Evolutionary conservation across 1,284 basidiomycete genomes (phyloP).

Genomic region (Fomitopsis pinicola): DNA sequence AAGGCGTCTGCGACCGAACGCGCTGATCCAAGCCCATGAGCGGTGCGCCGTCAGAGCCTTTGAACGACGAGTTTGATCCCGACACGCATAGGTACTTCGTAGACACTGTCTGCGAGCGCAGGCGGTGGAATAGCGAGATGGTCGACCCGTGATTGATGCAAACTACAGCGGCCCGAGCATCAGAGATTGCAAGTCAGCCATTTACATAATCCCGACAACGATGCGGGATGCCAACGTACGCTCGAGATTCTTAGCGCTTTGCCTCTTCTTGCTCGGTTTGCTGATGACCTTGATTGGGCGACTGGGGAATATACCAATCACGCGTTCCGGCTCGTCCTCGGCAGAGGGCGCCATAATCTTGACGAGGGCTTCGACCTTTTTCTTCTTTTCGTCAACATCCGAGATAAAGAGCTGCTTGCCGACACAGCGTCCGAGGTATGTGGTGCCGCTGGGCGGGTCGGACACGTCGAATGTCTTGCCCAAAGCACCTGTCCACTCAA

Average conservation of each 20-base stretch:
- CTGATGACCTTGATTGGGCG: slow-evolving; percentile 96
- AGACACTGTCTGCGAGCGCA: slow-evolving; percentile 90
- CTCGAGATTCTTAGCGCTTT: slow-evolving; percentile 90
- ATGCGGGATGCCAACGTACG: slow-evolving; percentile 48
- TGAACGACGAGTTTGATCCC: slow-evolving; percentile 84
- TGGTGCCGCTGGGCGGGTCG: slow-evolving; percentile 75
- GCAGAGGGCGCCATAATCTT: slow-evolving; percentile 82
- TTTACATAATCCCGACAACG: slow-evolving; percentile 12
- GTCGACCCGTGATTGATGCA: slow-evolving; percentile 96
- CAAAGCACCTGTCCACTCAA: slow-evolving; percentile 81
- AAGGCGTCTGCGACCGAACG: slow-evolving; percentile 67
- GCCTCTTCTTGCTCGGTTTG: slow-evolving; percentile 95
- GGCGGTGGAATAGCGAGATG: slow-evolving; percentile 91
- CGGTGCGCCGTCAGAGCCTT: slow-evolving; percentile 84
- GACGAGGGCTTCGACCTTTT: slow-evolving; percentile 87
- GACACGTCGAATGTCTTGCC: slow-evolving; percentile 81
- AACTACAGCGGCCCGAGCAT: slow-evolving; percentile 42
- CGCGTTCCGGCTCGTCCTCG: slow-evolving; percentile 72
- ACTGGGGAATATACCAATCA: slow-evolving; percentile 85
- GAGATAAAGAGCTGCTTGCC: slow-evolving; percentile 90
- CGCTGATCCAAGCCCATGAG: slow-evolving; percentile 79
- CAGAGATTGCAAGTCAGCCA: slow-evolving; percentile 4
- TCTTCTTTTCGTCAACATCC: slow-evolving; percentile 87
- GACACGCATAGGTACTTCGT: slow-evolving; percentile 96
- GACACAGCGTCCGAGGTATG: slow-evolving; percentile 83